Base-by-base conservation (phyloP, 352 stramenopile species). In the Pythium rhizo-oryzae region DNA sequence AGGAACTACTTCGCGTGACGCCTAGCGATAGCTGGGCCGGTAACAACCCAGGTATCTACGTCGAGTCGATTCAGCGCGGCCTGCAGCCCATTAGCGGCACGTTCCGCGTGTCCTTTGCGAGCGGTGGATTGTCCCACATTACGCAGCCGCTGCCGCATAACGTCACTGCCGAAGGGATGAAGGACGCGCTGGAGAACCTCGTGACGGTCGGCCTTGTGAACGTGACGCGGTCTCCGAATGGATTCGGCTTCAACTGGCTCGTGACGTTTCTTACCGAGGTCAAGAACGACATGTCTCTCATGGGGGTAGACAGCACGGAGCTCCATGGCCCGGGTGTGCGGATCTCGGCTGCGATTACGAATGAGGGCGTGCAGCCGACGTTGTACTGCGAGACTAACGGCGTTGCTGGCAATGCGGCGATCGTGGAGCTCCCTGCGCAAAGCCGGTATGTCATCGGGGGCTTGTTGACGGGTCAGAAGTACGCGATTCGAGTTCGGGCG, bases 201-300 rank as follows among this genome's bases (percentile, higher is more conserved):
- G 72, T 90, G 47, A 96, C 91, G 0, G 82, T 99, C 61, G 84
- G 90, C 15, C 76, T 90, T 50, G 96, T 99, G 4, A 79, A 88
- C 35, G 95, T 99, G 4, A 87, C 75, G 2, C 77, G 92, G 4
- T 90, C 82, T 13, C 5, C 41, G 3, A 99, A 99, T 65, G 97
- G 96, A 39, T 98, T 97, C 74, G 97, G 97, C 0, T 97, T 92
- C 78, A 98, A 98, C 65, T 99, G 96, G 90, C 70, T 97, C 43
- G 82, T 99, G 28, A 98, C 88, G 12, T 99, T 99, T 74, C 21
- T 97, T 13, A 91, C 78, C 15, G 90, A 97, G 16, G 71, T 96
- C 23, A 91, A 83, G 30, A 80, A 78, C 51, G 81, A 97, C 15
- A 72, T 97, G 11, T 84, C 80, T 13, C 64, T 97, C 7, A 77